Evolutionary conservation across 2,329 filamentous ascomycete species (phyloP).

Genomic region (Colletotrichum orbiculare): DNA sequence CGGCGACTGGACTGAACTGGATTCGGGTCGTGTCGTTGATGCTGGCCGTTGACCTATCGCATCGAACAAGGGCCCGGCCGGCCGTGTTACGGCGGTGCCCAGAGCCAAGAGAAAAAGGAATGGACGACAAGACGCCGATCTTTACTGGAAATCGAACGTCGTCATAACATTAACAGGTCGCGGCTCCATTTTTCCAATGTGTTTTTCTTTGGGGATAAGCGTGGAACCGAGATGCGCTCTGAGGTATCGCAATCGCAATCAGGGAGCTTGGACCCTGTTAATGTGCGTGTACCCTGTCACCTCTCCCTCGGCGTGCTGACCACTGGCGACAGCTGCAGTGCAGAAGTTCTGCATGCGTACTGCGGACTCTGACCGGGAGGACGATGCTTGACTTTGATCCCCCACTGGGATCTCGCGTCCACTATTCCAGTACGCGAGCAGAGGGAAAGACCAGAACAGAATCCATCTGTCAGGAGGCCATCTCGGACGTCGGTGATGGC

Average conservation of each 20-base stretch:
- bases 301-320: too few species aligned
- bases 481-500: conserved; percentile 3
- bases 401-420: conserved; percentile 19
- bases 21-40: background rate
- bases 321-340: too few species aligned
- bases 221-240: background rate
- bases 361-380: background rate
- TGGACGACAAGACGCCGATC: conserved; percentile 26
- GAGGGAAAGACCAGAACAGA: too few species aligned
- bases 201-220: background rate
- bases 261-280: conserved; percentile 11
- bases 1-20: too few species aligned
- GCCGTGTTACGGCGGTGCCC: conserved; percentile 28
- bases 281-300: too few species aligned
- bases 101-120: conserved; percentile 13
- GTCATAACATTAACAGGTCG: conserved; percentile 21
- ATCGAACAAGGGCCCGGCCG: background rate
- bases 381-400: conserved; percentile 4
- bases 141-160: conserved; percentile 14
- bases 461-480: too few species aligned
- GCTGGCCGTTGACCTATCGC: background rate
- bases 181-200: conserved; percentile 3
- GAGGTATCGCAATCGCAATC: background rate
- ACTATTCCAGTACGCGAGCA: background rate
- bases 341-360: too few species aligned